Conservation (phyloP, 345 rosid species). For the Angophora floribunda region DNA sequence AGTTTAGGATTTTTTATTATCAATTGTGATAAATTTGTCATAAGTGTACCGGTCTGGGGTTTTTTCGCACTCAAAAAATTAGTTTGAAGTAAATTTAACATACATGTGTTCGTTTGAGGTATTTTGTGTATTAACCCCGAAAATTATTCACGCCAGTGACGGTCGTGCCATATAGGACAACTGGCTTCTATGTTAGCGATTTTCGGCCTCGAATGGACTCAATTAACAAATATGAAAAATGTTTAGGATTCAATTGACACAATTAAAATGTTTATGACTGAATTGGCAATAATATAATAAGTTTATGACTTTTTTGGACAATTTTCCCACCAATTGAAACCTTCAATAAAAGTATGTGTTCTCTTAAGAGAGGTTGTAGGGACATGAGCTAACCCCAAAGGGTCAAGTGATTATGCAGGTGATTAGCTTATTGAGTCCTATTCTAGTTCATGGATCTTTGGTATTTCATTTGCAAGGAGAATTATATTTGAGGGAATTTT, state of each 20-base stretch:
- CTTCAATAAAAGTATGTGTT: background rate
- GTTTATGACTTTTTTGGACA: background rate
- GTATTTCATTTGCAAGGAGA: background rate
- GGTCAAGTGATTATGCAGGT: background rate
- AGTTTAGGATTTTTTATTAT: too few species aligned
- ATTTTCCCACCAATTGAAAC: background rate
- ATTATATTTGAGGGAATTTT: background rate
- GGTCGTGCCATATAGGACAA: rapidly evolving
- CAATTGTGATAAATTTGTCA: too few species aligned
- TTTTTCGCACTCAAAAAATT: too few species aligned
- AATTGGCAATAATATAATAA: too few species aligned
- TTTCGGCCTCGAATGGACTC: rapidly evolving
- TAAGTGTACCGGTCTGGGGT: too few species aligned
- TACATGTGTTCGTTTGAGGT: too few species aligned
- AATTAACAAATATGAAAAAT: too few species aligned
- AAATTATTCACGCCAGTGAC: too few species aligned
- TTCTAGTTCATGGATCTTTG: background rate
- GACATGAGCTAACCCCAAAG: background rate
- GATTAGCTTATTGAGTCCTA: background rate
- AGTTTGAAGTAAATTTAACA: too few species aligned
- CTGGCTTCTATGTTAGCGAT: rapidly evolving
- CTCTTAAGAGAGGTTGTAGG: background rate
- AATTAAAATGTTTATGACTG: too few species aligned
- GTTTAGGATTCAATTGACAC: too few species aligned
- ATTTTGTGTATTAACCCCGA: too few species aligned